These are phyloP conservation scores for Boletellus sp. DNA, from an alignment of 768 basidiomycete species.

Conservation along the genomic window DNA sequence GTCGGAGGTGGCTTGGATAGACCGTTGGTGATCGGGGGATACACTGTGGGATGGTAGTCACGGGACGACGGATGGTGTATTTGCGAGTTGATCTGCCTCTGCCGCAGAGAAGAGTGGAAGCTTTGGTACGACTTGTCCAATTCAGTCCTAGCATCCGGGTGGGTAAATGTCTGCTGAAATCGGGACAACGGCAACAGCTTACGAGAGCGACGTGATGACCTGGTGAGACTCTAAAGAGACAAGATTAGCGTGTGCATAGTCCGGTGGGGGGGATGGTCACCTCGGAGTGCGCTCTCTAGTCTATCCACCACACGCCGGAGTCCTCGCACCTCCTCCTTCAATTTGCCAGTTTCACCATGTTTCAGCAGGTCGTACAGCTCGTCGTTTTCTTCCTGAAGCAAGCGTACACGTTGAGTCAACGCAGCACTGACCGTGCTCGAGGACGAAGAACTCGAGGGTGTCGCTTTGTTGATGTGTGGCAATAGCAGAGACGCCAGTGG, in stretches of 20 bases:
- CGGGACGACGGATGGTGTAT: conserved; percentile 40
- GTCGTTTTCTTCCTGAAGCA: conserved; percentile 84
- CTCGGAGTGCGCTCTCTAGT: conserved; percentile 73
- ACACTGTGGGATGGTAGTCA: conserved; percentile 38
- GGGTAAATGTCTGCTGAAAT: conserved; percentile 10
- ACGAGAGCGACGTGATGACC: conserved; percentile 70
- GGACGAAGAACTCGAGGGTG: conserved; percentile 31
- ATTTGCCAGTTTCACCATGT: conserved; percentile 68
- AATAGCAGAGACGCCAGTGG: conserved; percentile 64
- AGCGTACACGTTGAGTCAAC: conserved; percentile 65
- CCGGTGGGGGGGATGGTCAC: conserved; percentile 36
- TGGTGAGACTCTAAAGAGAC: conserved; percentile 65
- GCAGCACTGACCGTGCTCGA: conserved; percentile 66
- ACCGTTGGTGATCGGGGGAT: conserved; percentile 33
- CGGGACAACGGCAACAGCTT: conserved; percentile 31
- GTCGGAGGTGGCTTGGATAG: conserved; percentile 62
- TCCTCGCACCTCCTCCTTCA: conserved; percentile 78
- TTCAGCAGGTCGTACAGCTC: conserved; percentile 77
- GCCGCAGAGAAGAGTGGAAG: conserved; percentile 45
- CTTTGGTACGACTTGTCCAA: conserved; percentile 72
- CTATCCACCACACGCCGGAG: conserved; percentile 63
- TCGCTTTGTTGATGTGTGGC: conserved; percentile 56
- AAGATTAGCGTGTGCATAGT: conserved; percentile 7
- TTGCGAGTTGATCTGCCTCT: conserved; percentile 32
- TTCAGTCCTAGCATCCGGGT: conserved; percentile 52